Evolutionary conservation across 2,329 filamentous ascomycete species (phyloP).

Genomic region (Aspergillus tubingensis): DNA sequence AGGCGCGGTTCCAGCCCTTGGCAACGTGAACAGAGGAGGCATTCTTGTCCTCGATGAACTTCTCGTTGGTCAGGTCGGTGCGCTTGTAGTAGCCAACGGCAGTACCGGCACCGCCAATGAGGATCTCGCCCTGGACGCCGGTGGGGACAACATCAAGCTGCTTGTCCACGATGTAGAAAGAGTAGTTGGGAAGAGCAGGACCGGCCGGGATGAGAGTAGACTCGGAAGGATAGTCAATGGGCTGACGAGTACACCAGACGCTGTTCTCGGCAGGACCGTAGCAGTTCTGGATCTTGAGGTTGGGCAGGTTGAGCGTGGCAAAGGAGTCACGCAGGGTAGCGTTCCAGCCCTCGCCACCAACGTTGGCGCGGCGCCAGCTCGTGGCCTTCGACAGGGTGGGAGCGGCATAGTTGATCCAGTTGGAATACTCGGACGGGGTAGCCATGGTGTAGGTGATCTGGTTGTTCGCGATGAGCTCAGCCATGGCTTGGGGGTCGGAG

Average conservation of each 20-base stretch:
- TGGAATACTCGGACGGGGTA: conserved; percentile 5
- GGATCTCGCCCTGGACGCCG: conserved; percentile 48
- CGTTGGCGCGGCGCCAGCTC: conserved; percentile 18
- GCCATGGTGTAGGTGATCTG: background rate
- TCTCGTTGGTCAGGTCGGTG: conserved; percentile 15
- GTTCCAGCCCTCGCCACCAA: conserved; percentile 24
- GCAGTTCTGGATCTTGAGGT: conserved; percentile 24
- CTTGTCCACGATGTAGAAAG: conserved; percentile 46
- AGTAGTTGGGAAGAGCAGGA: conserved; percentile 39
- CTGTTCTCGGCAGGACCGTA: conserved; percentile 35
- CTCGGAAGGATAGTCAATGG: conserved; percentile 14
- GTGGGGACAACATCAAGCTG: conserved; percentile 40
- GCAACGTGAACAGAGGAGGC: background rate
- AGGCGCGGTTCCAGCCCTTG: background rate
- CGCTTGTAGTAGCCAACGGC: conserved; percentile 21
- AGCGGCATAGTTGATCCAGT: background rate
- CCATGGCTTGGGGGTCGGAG: background rate
- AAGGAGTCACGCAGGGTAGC: conserved; percentile 16
- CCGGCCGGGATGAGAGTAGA: conserved; percentile 18
- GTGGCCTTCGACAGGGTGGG: background rate
- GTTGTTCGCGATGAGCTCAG: background rate
- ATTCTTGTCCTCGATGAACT: conserved; percentile 20
- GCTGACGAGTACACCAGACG: conserved; percentile 19
- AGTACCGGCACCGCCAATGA: conserved; percentile 36
- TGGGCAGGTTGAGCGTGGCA: conserved; percentile 9